phyloP scores from a whole-genome alignment of 1,284 basidiomycete species.

The Ganoderma resinaceum region DNA sequence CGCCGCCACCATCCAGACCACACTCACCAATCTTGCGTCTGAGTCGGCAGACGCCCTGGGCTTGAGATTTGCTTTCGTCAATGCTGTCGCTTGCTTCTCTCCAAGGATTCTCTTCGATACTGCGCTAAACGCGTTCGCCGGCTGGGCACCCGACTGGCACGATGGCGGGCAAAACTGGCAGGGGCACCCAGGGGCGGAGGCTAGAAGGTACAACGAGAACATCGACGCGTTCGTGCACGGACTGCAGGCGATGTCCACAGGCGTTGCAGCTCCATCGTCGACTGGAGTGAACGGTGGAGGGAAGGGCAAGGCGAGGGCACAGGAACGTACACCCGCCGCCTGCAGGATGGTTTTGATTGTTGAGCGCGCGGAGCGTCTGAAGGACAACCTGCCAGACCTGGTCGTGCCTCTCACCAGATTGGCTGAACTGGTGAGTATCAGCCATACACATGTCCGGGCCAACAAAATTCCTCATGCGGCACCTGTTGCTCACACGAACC shows the following conservation, averaged over 20 bases:
- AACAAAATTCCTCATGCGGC: constrained; percentile 15
- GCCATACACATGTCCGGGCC: not conserved
- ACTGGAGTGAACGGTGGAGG: constrained; percentile 30
- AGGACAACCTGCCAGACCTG: constrained; percentile 65
- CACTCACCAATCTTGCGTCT: constrained; percentile 42
- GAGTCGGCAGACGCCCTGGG: constrained; percentile 16
- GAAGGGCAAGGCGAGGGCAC: constrained; percentile 48
- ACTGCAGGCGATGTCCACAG: constrained; percentile 46
- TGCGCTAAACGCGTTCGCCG: constrained; percentile 64
- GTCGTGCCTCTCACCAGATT: constrained; percentile 77
- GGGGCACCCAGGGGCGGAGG: constrained; percentile 38
- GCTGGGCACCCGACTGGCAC: constrained; percentile 63
- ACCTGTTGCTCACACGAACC: constrained; percentile 12
- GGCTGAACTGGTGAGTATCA: constrained; percentile 71
- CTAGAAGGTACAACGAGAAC: constrained; percentile 59
- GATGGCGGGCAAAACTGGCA: constrained; percentile 66
- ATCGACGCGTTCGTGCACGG: constrained; percentile 76
- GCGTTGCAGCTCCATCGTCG: constrained; percentile 25
- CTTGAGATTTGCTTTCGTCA: constrained; percentile 52
- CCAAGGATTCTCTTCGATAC: constrained; percentile 74
- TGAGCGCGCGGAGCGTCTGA: constrained; percentile 74
- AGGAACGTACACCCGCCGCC: constrained; percentile 32
- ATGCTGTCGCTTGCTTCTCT: constrained; percentile 73
- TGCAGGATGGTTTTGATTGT: constrained; percentile 66
- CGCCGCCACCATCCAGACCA: constrained; percentile 46